Conservation (phyloP, 2,329 filamentous ascomycete genomes). For the Phialocephala sp. region DNA sequence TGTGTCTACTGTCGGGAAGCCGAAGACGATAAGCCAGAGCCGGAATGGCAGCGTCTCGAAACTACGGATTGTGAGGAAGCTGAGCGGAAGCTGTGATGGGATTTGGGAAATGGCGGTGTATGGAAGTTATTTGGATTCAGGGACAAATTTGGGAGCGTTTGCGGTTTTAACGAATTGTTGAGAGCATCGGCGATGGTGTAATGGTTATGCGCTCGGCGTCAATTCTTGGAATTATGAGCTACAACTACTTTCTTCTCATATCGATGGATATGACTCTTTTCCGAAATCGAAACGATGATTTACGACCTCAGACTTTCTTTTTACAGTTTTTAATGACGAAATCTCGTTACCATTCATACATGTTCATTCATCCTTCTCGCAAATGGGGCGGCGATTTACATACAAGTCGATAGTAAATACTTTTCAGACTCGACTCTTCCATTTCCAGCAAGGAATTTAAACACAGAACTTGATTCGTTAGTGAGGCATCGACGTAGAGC, state of each 20-base stretch:
- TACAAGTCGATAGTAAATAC: no score
- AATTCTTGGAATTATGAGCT: neutral
- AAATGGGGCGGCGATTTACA: no score
- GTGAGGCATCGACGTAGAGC: no score
- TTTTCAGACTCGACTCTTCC: no score
- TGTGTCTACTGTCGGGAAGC: constrained; percentile 1
- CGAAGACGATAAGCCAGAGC: neutral
- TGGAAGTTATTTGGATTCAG: neutral
- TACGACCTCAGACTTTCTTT: neutral
- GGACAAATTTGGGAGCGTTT: neutral
- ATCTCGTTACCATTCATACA: no score
- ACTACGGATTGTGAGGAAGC: neutral
- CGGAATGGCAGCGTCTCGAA: neutral
- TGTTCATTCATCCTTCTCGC: no score
- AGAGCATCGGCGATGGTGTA: neutral
- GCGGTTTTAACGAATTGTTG: neutral
- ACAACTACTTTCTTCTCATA: neutral
- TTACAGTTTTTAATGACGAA: neutral
- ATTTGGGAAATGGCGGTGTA: neutral
- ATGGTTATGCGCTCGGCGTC: neutral
- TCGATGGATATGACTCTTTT: neutral
- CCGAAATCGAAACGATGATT: neutral
- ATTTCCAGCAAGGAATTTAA: no score
- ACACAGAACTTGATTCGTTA: no score
- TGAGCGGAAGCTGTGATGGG: neutral